Base-by-base conservation (phyloP, 192 early-diverging fungal genomes). In the Chytriomyces hyalinus region DNA sequence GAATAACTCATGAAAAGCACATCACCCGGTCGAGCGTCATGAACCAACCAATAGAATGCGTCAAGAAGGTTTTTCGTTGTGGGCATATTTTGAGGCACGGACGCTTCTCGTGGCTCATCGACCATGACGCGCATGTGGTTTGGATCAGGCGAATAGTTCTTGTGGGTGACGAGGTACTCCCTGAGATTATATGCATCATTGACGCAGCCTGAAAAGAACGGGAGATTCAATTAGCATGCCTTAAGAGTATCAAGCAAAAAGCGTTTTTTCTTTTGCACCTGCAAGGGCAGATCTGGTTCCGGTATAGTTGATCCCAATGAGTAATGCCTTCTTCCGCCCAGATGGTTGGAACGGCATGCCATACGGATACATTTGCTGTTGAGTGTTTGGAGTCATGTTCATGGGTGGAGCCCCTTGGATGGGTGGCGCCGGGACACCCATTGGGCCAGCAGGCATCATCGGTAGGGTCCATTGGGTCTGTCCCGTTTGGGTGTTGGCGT, bases 11-110 rank as follows among this genome's bases (percentile, higher is more conserved):
- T 28, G 43, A 83, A 83, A 26, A 89, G 82, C 62, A 85, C 80
- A 70, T 89, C 88, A 9, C 87, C 82, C 60, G 82, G 74, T 76
- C 82, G 62, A 7, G 86, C 84, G 61, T 78, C 84, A 17, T 51
- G 73, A n/a, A 89, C 81, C 44, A 89, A 74, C 87, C 87, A 89
- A 43, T 79, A 20, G 67, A 90, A 78, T 9, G 79, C 84, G 6
- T 68, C 36, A n/a, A 90, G 24, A 44, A 89, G 87, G 76, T 89
- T 89, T 10, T 78, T 67, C 13, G 57, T 60, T 0, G 85, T 89
- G 24, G 88, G 88, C 67, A 79, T 73, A n/a, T 50, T 13, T 46
- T 45, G 63, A 0, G 85, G 77, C 44, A 79, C 79, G 17, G 53
- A 49, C 43, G 81, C 73, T 57, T 57, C 53, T 13, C 53, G 53